phyloP scores from a whole-genome alignment of 352 stramenopile genomes.

The Hyaloperonospora brassicae region DNA sequence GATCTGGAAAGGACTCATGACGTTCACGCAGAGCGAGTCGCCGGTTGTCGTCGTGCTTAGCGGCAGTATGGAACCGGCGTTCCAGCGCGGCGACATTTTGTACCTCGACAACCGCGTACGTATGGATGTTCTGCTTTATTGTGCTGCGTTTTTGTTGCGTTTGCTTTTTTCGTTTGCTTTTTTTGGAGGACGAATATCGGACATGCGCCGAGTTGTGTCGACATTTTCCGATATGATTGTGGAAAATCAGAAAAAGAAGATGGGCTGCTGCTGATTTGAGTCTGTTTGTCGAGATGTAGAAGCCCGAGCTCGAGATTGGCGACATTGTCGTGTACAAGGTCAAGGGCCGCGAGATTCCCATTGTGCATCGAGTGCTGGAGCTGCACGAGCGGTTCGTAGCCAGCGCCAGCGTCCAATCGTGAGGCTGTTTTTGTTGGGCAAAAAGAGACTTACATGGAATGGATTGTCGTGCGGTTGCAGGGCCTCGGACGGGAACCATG shows the following conservation, averaged over 20 bases:
- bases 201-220: no score
- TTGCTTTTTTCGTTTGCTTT: no score
- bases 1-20: slow-evolving; percentile 99
- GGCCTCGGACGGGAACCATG: slow-evolving; percentile 79
- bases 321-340: slow-evolving; percentile 96
- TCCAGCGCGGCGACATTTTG: slow-evolving; percentile 97
- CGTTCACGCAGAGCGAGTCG: slow-evolving; percentile 94
- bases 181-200: no score
- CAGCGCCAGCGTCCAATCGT: background rate
- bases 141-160: no score
- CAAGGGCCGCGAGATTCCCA: slow-evolving; percentile 97
- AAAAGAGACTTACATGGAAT: slow-evolving; percentile 1
- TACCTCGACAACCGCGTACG: slow-evolving; percentile 94
- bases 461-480: slow-evolving; percentile 14
- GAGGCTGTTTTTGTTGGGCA: background rate
- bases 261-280: slow-evolving; percentile 1
- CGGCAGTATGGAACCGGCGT: slow-evolving; percentile 98
- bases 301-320: slow-evolving; percentile 70
- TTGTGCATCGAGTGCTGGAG: slow-evolving; percentile 98
- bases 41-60: slow-evolving; percentile 98
- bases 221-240: background rate
- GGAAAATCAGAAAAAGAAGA: background rate
- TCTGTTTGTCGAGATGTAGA: slow-evolving; percentile 26
- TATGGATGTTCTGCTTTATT: background rate
- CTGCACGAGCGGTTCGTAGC: slow-evolving; percentile 84